Conservation (phyloP, 257 asterid genomes). For the Forsythia viridissima region DNA sequence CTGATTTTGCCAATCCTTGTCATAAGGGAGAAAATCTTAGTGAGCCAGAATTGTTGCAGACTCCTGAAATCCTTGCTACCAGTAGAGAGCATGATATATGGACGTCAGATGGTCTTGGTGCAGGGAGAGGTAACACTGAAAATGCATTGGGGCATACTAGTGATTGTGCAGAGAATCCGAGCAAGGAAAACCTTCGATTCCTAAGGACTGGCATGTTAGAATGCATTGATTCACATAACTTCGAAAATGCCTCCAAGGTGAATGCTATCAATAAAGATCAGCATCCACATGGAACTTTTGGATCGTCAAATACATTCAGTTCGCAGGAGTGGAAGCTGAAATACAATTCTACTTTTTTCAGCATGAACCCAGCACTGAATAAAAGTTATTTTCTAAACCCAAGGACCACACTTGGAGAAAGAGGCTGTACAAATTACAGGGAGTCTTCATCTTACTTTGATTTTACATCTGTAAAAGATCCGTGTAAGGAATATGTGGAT, state of each 20-base stretch:
- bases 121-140: constrained; percentile 28
- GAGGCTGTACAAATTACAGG: constrained; percentile 35
- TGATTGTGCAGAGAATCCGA: constrained; percentile 36
- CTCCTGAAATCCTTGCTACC: constrained; percentile 33
- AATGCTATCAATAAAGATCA: constrained; percentile 33
- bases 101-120: constrained; percentile 27
- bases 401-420: constrained; percentile 43
- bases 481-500: constrained; percentile 44
- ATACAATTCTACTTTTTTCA: constrained; percentile 53
- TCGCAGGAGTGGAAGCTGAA: constrained; percentile 38
- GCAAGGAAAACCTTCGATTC: constrained; percentile 33
- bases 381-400: constrained; percentile 43
- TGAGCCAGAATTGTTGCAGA: constrained; percentile 26
- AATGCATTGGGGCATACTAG: constrained; percentile 38
- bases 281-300: constrained; percentile 28
- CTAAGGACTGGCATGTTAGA: constrained; percentile 23
- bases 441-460: constrained; percentile 52
- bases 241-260: constrained; percentile 28
- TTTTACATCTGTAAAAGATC: constrained; percentile 73
- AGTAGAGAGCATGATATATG: constrained; percentile 31
- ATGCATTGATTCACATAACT: constrained; percentile 30
- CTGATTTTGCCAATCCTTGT: constrained; percentile 30
- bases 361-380: constrained; percentile 63
- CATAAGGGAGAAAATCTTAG: constrained; percentile 27
- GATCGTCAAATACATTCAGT: constrained; percentile 33